These are phyloP conservation scores for Melocanna baccifera DNA, from an alignment of 176 grass and related monocot genomes.

Conservation along the genomic window DNA sequence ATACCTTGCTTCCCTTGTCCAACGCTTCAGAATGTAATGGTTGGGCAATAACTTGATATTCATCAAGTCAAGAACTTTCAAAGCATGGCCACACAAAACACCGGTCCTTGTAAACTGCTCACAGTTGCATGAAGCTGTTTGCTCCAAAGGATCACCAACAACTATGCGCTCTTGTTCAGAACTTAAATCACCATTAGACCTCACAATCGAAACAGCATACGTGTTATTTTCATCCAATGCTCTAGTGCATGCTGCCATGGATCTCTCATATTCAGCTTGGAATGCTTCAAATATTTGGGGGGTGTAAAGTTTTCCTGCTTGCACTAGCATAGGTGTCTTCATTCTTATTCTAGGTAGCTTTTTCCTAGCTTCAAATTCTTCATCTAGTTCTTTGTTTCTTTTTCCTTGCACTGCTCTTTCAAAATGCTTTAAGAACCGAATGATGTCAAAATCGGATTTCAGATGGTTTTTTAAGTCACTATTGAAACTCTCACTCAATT, in stretches of 20 bases:
- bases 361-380: too few species aligned
- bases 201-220: too few species aligned
- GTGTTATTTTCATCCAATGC: slow-evolving; percentile 9
- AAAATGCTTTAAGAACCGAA: too few species aligned
- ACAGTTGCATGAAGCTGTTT: background rate
- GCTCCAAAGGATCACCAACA: slow-evolving; percentile 18
- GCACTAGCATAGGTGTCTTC: too few species aligned
- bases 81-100: background rate
- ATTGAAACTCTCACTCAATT: too few species aligned
- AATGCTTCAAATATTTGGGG: background rate
- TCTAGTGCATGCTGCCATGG: slow-evolving; percentile 25
- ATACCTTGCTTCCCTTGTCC: background rate
- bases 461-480: too few species aligned
- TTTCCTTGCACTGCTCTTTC: too few species aligned
- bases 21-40: background rate
- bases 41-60: background rate
- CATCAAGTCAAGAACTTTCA: slow-evolving; percentile 13
- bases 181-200: too few species aligned
- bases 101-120: background rate
- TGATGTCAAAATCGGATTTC: too few species aligned
- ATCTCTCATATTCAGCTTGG: slow-evolving; percentile 37
- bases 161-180: slow-evolving; percentile 23
- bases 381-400: too few species aligned
- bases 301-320: background rate
- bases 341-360: too few species aligned